phyloP scores from a whole-genome alignment of 1,284 basidiomycete genomes.

The Ustilago nuda region DNA sequence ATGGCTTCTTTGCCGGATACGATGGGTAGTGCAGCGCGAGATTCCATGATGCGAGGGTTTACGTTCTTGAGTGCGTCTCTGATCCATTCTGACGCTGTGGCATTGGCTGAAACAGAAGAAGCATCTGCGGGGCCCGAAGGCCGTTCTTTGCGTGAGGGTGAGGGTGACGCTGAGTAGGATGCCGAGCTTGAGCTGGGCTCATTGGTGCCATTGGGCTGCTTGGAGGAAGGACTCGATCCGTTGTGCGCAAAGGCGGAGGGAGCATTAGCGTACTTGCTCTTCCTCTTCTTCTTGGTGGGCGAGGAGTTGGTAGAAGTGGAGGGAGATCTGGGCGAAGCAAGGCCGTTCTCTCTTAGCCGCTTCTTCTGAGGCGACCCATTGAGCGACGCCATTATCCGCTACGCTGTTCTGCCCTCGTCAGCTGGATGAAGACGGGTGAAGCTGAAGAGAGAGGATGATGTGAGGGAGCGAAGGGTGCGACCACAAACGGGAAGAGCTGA shows the following conservation, averaged over 20 bases:
- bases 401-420: neutral
- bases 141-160: constrained; percentile 11
- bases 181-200: neutral
- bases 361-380: constrained; percentile 21
- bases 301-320: constrained; percentile 22
- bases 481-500: neutral
- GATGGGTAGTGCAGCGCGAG: constrained; percentile 57
- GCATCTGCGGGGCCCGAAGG: constrained; percentile 12
- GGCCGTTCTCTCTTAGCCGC: constrained; percentile 11
- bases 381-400: constrained; percentile 9
- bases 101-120: neutral
- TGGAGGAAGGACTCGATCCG: constrained; percentile 11
- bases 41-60: constrained; percentile 45
- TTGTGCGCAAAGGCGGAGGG: constrained; percentile 13
- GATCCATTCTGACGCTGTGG: constrained; percentile 23
- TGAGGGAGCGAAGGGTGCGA: neutral
- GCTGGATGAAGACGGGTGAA: neutral
- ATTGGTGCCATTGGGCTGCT: neutral
- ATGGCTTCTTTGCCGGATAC: constrained; percentile 53
- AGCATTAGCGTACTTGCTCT: constrained; percentile 52
- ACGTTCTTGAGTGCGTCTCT: constrained; percentile 34
- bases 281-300: constrained; percentile 42
- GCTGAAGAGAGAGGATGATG: neutral
- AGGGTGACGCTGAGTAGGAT: constrained; percentile 12
- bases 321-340: constrained; percentile 19